Conservation (phyloP, 2,329 filamentous ascomycete genomes). For the Colletotrichum sp. region DNA sequence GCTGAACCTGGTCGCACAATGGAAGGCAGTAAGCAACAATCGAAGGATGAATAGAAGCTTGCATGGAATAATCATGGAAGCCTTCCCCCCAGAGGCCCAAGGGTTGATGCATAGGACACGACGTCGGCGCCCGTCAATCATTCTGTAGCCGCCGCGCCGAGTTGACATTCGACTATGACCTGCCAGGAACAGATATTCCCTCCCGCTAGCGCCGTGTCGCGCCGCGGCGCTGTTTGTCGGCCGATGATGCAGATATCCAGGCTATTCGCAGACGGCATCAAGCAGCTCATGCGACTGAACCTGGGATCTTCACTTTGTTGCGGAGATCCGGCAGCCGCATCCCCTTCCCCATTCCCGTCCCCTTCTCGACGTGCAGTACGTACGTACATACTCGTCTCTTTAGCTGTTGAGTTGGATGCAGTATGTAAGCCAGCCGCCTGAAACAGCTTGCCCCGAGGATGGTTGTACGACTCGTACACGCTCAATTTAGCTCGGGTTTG, state of each 20-base stretch:
- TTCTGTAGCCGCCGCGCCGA: background rate
- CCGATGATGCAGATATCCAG: background rate
- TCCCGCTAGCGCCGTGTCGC: background rate
- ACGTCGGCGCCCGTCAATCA: background rate
- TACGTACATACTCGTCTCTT: background rate
- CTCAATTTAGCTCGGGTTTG: conserved; percentile 7
- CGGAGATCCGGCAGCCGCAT: background rate
- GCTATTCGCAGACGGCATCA: background rate
- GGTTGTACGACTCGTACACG: conserved; percentile 5
- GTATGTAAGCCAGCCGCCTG: background rate
- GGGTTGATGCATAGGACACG: background rate
- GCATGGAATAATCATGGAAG: conserved; percentile 19
- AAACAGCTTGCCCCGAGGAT: conserved; percentile 6
- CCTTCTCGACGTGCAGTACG: background rate
- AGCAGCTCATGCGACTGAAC: background rate
- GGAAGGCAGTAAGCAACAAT: background rate
- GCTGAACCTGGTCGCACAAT: background rate
- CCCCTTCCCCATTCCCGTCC: background rate
- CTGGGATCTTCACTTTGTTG: background rate
- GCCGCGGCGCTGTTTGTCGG: background rate
- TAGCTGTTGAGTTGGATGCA: background rate
- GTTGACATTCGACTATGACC: background rate
- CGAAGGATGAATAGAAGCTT: background rate
- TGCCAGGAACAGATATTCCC: background rate
- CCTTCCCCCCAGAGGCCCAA: background rate